Evolutionary conservation across 495 filamentous ascomycete genomes (phyloP), one percentile per base, ranked within the genome.

Genomic region (Massariosphaeria phaeospora): DNA sequence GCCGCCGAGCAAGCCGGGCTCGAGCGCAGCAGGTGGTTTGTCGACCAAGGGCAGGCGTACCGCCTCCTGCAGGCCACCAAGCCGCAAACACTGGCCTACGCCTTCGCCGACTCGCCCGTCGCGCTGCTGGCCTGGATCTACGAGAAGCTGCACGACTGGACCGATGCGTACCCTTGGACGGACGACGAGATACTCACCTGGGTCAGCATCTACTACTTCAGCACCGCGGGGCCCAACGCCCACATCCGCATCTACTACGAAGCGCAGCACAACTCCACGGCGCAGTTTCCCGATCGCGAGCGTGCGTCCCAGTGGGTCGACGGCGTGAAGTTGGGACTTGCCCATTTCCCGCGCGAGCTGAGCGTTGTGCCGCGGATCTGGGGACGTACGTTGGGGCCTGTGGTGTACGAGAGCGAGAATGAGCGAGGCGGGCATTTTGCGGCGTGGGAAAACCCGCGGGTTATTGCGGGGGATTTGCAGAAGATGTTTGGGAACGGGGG

Each of bases 181-280:
- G 75, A 77, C 33, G 76, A 79, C 25, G 76, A 79, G 62, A 72
- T 81, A 18, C 49, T 79, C 33, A 78, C 75, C 0, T 80, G 78
- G 79, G 67, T 79, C 17, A 73, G 67, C 54, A 70, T 79, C 13
- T 80, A 81, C 60, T 71, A 64, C 29, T 78, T 80, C 64, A 74
- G 73, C n/a, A 66, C 64, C 11, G 75, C 73, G 3, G 76, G 77
- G 1, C 75, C 76, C 2, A 71, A 69, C 21, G 78, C 76, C 0
- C 70, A 70, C 24, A 57, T 70, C 39, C 59, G 76, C 39, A 77
- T 79, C 20, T 82, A 80, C 50, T 76, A 80, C 68, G 55, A 69
- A 15, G 42, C 42, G 25, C 33, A 11, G 9, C 48, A 53, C 24
- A 48, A 48, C 27, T 18, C 52, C 72, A 78, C 55, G 58, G 67